These are phyloP conservation scores for Leptographium radiaticola DNA, from an alignment of 2,329 filamentous ascomycete species.

Conservation along the genomic window DNA sequence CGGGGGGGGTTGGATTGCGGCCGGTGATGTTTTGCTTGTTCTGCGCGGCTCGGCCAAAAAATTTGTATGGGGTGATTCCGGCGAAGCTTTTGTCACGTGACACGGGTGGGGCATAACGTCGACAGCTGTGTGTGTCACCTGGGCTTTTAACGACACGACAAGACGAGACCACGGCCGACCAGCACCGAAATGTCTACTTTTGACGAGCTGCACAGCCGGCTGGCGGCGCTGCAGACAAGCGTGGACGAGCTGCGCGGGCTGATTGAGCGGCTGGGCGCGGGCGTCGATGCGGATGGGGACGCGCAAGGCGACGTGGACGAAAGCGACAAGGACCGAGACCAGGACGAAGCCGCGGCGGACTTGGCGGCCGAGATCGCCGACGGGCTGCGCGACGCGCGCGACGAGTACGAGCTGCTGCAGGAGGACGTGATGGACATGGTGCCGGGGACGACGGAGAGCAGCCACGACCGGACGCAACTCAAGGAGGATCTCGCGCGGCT, in stretches of 20 bases:
- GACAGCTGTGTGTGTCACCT: too few relatives aligned
- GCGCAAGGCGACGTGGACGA: slow-evolving; percentile 4
- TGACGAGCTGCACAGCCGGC: slow-evolving; percentile 48
- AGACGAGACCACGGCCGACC: background rate
- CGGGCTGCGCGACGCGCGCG: slow-evolving; percentile 62
- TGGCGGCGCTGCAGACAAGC: slow-evolving; percentile 46
- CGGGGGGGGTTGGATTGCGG: too few relatives aligned
- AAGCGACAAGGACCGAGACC: slow-evolving; percentile 32
- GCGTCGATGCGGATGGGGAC: slow-evolving; percentile 28
- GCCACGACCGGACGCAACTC: slow-evolving; percentile 49
- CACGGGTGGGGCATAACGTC: background rate
- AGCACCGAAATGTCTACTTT: slow-evolving; percentile 26
- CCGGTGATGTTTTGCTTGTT: too few relatives aligned
- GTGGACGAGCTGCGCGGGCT: slow-evolving; percentile 43
- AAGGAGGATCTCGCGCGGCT: slow-evolving; percentile 54
- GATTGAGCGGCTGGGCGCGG: slow-evolving; percentile 41
- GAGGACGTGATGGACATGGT: slow-evolving; percentile 66
- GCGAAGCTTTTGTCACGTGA: background rate
- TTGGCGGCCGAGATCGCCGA: slow-evolving; percentile 71
- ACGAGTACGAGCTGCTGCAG: slow-evolving; percentile 67
- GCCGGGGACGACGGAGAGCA: slow-evolving; percentile 13
- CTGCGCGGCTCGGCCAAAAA: background rate
- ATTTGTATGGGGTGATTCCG: background rate
- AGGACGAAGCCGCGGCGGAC: slow-evolving; percentile 50
- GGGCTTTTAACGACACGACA: too few relatives aligned